A percentile compares a stretch with the other conserved stretches of the same genome.
Conservation (phyloP, 2,329 filamentous ascomycete genomes). For the Trichoderma citrinoviride region DNA sequence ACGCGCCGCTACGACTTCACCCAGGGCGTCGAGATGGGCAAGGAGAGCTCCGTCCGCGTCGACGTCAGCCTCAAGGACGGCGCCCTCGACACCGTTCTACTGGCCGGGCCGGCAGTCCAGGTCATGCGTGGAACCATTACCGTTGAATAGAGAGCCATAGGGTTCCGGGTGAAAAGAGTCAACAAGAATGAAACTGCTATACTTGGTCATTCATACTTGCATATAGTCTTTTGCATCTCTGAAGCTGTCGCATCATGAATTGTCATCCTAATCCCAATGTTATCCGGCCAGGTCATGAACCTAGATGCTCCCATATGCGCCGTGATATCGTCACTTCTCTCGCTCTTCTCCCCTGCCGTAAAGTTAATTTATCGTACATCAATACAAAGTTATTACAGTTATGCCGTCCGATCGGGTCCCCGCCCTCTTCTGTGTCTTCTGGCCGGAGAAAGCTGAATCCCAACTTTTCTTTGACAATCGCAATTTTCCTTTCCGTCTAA, state of each 20-base stretch:
- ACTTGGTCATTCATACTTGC: neutral
- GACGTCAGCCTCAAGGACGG: slow-evolving; percentile 39
- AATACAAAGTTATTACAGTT: slow-evolving; percentile 38
- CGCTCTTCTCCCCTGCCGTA: slow-evolving; percentile 30
- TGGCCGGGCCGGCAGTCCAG: slow-evolving; percentile 37
- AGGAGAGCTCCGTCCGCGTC: slow-evolving; percentile 52
- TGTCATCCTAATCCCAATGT: slow-evolving; percentile 17
- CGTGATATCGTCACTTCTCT: slow-evolving; percentile 22
- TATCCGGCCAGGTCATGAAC: slow-evolving; percentile 9
- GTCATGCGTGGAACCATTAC: slow-evolving; percentile 38
- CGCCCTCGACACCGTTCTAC: slow-evolving; percentile 33
- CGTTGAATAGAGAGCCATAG: slow-evolving; percentile 25
- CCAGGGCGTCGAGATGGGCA: slow-evolving; percentile 68
- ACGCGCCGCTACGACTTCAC: slow-evolving; percentile 50
- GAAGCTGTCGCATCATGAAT: slow-evolving; percentile 6
- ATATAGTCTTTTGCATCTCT: neutral
- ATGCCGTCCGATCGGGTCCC: slow-evolving; percentile 23
- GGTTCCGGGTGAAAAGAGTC: neutral
- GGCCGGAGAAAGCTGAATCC: slow-evolving; percentile 29
- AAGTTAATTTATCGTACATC: slow-evolving; percentile 38
- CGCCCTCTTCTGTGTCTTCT: slow-evolving; percentile 25
- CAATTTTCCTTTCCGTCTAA: slow-evolving; percentile 22
- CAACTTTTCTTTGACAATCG: slow-evolving; percentile 17
- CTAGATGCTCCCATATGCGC: slow-evolving; percentile 25
- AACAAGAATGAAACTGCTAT: no score